These are phyloP conservation scores for Aspergillus unguis DNA, from an alignment of 2,329 filamentous ascomycete species.

Conservation along the genomic window DNA sequence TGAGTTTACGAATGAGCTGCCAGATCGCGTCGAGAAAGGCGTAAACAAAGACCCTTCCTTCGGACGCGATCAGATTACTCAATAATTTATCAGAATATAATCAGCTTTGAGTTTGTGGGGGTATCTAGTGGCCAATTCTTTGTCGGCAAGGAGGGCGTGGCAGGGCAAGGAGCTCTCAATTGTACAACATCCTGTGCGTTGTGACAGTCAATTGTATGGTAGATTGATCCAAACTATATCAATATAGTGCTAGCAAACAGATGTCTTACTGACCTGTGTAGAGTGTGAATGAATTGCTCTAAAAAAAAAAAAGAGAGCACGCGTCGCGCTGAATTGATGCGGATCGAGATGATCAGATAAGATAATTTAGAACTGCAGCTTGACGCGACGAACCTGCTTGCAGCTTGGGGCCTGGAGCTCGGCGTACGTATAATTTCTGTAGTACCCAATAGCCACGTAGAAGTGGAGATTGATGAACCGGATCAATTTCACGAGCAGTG, in stretches of 20 bases:
- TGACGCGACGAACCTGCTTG: neutral
- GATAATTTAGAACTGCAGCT: neutral
- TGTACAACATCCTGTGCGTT: too few relatives aligned
- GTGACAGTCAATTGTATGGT: too few relatives aligned
- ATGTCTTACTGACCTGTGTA: too few relatives aligned
- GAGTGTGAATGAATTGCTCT: too few relatives aligned
- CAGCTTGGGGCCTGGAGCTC: neutral
- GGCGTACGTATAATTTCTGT: neutral
- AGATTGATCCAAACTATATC: too few relatives aligned
- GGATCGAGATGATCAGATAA: constrained; percentile 8
- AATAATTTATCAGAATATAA: constrained; percentile 5
- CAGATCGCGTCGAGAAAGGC: constrained; percentile 1
- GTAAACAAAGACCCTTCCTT: constrained; percentile 7
- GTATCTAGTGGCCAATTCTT: constrained; percentile 8
- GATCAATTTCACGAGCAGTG: constrained; percentile 14
- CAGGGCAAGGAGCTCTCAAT: neutral
- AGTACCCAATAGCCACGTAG: constrained; percentile 6
- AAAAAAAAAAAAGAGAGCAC: too few relatives aligned
- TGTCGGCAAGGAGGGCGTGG: constrained; percentile 6
- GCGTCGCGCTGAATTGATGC: too few relatives aligned
- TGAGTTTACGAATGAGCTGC: constrained; percentile 3
- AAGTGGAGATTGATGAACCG: constrained; percentile 17
- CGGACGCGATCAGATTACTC: constrained; percentile 1
- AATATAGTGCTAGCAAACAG: too few relatives aligned
- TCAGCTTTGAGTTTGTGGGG: neutral